Evolutionary conservation across 106 monocot genomes (phyloP).

Genomic region (Dioscorea dumetorum): DNA sequence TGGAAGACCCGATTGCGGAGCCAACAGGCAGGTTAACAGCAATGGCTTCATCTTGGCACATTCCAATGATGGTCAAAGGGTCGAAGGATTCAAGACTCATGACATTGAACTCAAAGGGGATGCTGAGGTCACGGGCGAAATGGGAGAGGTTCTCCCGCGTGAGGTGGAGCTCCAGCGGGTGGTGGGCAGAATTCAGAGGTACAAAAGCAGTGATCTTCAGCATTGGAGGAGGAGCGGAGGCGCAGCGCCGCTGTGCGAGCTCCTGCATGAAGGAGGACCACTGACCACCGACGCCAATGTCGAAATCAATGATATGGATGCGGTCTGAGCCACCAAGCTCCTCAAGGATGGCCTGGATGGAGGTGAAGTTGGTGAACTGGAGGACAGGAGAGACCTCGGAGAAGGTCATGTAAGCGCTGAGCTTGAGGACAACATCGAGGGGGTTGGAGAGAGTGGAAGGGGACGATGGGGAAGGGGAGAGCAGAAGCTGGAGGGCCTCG

Average conservation of each 20-base stretch:
- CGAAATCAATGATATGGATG: constrained; percentile 87
- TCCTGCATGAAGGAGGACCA: constrained; percentile 94
- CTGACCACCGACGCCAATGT: constrained; percentile 75
- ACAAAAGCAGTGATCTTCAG: constrained; percentile 75
- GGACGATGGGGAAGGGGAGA: not conserved
- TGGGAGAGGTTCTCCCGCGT: constrained; percentile 67
- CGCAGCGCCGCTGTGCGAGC: constrained; percentile 50
- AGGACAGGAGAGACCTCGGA: constrained; percentile 72
- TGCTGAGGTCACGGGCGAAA: constrained; percentile 56
- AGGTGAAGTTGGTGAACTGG: constrained; percentile 87
- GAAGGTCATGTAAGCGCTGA: constrained; percentile 73
- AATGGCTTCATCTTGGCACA: constrained; percentile 39
- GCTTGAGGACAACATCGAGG: constrained; percentile 62
- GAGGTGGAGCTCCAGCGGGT: constrained; percentile 69
- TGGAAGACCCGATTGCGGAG: constrained; percentile 8
- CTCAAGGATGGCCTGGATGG: constrained; percentile 66
- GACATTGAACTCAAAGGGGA: constrained; percentile 71
- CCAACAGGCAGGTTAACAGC: constrained; percentile 75
- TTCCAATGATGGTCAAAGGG: constrained; percentile 22
- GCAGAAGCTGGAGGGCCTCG: constrained; percentile 15
- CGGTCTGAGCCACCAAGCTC: constrained; percentile 36
- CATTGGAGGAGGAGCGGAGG: constrained; percentile 11
- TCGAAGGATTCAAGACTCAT: constrained; percentile 60
- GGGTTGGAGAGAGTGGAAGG: constrained; percentile 18
- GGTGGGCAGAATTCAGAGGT: constrained; percentile 37